Evolutionary conservation across 2,329 filamentous ascomycete genomes (phyloP).

Genomic region (Ophiostoma montium): DNA sequence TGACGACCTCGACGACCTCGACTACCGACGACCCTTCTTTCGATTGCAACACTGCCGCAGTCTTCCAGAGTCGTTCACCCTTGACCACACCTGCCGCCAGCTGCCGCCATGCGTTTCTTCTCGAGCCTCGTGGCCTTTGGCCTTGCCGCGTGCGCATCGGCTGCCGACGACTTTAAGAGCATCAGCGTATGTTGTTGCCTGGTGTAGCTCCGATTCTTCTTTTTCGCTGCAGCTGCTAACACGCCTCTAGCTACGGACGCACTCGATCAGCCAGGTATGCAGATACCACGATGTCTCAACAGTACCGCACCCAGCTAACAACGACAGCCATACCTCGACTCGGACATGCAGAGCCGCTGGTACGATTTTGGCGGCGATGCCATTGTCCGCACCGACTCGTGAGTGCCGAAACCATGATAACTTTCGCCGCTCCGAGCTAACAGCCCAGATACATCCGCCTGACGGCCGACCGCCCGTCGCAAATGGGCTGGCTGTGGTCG

Average conservation of each 20-base stretch:
- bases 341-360: slow-evolving; percentile 96
- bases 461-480: slow-evolving; percentile 78
- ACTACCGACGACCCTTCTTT: too few relatives aligned
- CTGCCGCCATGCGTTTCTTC: neutral
- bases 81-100: too few relatives aligned
- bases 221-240: too few relatives aligned
- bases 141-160: slow-evolving; percentile 36
- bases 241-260: slow-evolving; percentile 54
- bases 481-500: slow-evolving; percentile 87
- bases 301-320: neutral
- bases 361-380: slow-evolving; percentile 98
- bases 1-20: neutral
- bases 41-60: too few relatives aligned
- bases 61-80: neutral
- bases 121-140: slow-evolving; percentile 31
- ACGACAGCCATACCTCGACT: slow-evolving; percentile 80
- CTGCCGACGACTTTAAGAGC: slow-evolving; percentile 34
- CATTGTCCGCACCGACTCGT: slow-evolving; percentile 61
- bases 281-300: slow-evolving; percentile 32
- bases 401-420: neutral
- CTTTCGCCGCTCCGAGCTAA: neutral
- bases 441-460: slow-evolving; percentile 69
- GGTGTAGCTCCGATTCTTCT: too few relatives aligned
- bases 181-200: slow-evolving; percentile 19
- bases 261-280: slow-evolving; percentile 65